Percentiles rank a stretch among this genome's conserved stretches.
Evolutionary conservation across 2,329 filamentous ascomycete genomes (phyloP).

Genomic region (Chaetomiaceae sp.): DNA sequence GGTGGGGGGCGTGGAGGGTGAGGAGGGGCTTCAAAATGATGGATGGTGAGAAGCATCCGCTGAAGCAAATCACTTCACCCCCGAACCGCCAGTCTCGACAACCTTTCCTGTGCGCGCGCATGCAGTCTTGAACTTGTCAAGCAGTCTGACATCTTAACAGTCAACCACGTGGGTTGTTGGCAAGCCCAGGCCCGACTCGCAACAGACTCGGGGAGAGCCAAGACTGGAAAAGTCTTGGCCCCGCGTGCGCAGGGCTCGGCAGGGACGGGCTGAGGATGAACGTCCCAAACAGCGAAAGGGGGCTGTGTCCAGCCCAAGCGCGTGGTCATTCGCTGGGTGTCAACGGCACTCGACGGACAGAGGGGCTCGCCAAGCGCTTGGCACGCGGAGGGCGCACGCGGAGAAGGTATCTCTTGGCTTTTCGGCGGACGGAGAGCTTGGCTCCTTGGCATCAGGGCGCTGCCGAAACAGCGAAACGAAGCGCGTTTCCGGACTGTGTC

Average conservation of each 20-base stretch:
- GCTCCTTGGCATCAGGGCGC: slow-evolving; percentile 4
- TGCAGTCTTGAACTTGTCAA: too few relatives aligned
- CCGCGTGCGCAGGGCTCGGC: not conserved
- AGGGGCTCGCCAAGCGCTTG: slow-evolving; percentile 21
- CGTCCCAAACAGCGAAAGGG: slow-evolving; percentile 10
- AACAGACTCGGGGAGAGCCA: too few relatives aligned
- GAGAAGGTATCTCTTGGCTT: slow-evolving; percentile 24
- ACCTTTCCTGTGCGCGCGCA: too few relatives aligned
- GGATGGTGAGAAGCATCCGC: too few relatives aligned
- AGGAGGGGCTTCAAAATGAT: too few relatives aligned
- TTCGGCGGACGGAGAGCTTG: slow-evolving; percentile 16
- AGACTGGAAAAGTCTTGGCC: slow-evolving; percentile 2
- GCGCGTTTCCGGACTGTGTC: not conserved
- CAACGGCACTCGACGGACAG: slow-evolving; percentile 12
- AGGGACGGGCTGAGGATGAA: slow-evolving; percentile 3
- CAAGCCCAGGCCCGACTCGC: too few relatives aligned
- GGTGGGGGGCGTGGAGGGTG: too few relatives aligned
- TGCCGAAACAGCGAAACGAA: not conserved
- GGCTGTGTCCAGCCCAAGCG: slow-evolving; percentile 12
- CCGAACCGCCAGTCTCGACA: too few relatives aligned
- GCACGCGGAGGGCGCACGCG: slow-evolving; percentile 16
- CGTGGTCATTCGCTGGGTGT: slow-evolving; percentile 13
- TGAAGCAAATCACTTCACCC: too few relatives aligned
- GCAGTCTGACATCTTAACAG: too few relatives aligned
- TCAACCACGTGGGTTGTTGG: too few relatives aligned